These are phyloP conservation scores for Candida maris DNA, from an alignment of 805 yeast genomes.

Conservation along the genomic window DNA sequence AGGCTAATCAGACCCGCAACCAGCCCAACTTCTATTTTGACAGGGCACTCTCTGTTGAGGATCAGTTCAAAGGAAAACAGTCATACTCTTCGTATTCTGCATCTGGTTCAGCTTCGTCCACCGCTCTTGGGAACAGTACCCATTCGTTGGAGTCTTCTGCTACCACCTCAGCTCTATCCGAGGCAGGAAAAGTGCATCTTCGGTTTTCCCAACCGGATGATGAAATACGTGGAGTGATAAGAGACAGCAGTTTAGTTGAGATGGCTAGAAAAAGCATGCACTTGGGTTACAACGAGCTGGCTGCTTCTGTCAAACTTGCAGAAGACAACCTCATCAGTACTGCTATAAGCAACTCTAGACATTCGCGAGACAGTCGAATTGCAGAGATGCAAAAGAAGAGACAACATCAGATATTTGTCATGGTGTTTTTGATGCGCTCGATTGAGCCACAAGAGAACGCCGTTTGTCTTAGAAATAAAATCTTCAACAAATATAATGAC, in stretches of 20 bases:
- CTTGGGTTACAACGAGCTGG: constrained; percentile 35
- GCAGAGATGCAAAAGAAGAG: constrained; percentile 39
- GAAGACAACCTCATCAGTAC: constrained; percentile 24
- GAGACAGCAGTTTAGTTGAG: constrained; percentile 36
- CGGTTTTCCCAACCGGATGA: constrained; percentile 32
- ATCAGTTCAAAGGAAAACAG: constrained; percentile 4
- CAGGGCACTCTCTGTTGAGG: constrained; percentile 4
- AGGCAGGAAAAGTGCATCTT: constrained; percentile 4
- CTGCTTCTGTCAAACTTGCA: constrained; percentile 31
- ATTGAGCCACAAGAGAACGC: constrained; percentile 49
- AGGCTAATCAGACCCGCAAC: too few relatives aligned
- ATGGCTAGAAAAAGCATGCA: constrained; percentile 34
- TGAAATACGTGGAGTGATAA: constrained; percentile 32
- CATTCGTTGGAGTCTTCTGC: constrained; percentile 10
- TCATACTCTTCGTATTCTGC: constrained; percentile 7
- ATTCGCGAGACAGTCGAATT: constrained; percentile 16
- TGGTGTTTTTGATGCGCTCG: constrained; percentile 71
- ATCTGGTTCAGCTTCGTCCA: constrained; percentile 8
- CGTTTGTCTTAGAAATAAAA: constrained; percentile 60
- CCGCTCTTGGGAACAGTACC: constrained; percentile 9
- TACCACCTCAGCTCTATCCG: constrained; percentile 5
- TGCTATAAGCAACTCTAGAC: constrained; percentile 9
- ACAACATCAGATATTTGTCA: constrained; percentile 74
- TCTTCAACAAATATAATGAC: constrained; percentile 64
- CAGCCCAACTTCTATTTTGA: neutral